Conservation (phyloP, 768 basidiomycete genomes). For the Lyophyllum semitale region DNA sequence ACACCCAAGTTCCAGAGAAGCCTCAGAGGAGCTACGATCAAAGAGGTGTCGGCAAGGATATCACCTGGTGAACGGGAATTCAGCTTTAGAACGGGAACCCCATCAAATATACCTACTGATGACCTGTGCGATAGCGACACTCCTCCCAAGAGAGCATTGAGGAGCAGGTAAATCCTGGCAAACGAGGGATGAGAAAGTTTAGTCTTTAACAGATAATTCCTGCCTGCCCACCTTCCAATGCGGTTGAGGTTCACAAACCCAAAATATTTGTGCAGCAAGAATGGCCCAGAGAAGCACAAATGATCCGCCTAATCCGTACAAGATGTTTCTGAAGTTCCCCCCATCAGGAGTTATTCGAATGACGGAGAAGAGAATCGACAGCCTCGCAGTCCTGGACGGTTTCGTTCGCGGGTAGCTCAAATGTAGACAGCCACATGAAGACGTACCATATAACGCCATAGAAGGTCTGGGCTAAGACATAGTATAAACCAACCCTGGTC, state of each 20-base stretch:
- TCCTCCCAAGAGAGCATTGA: conserved; percentile 41
- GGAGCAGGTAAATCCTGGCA: conserved; percentile 35
- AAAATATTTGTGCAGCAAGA: conserved; percentile 38
- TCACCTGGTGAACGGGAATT: no score
- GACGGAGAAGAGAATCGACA: conserved; percentile 43
- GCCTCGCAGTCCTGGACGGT: conserved; percentile 34
- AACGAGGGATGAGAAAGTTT: conserved; percentile 8
- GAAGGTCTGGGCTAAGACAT: conserved; percentile 20
- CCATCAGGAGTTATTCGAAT: conserved; percentile 37
- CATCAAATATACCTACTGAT: conserved; percentile 44
- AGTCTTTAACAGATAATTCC: no score
- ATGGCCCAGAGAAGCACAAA: conserved; percentile 24
- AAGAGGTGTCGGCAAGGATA: no score
- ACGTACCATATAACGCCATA: conserved; percentile 24
- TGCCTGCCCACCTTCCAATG: conserved; percentile 24
- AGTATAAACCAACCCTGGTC: conserved; percentile 17
- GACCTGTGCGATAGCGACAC: conserved; percentile 46
- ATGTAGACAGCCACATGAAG: no score
- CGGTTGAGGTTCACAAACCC: conserved; percentile 9
- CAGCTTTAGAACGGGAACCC: conserved; percentile 41
- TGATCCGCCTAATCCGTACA: conserved; percentile 25
- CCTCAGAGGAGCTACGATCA: no score
- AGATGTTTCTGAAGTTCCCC: conserved; percentile 10
- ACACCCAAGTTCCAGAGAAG: conserved; percentile 41
- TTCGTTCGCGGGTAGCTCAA: no score